Evolutionary conservation across 2,329 filamentous ascomycete species (phyloP), one percentile per base, ranked within the genome.

Genomic region (Verticillium klebahnii): DNA sequence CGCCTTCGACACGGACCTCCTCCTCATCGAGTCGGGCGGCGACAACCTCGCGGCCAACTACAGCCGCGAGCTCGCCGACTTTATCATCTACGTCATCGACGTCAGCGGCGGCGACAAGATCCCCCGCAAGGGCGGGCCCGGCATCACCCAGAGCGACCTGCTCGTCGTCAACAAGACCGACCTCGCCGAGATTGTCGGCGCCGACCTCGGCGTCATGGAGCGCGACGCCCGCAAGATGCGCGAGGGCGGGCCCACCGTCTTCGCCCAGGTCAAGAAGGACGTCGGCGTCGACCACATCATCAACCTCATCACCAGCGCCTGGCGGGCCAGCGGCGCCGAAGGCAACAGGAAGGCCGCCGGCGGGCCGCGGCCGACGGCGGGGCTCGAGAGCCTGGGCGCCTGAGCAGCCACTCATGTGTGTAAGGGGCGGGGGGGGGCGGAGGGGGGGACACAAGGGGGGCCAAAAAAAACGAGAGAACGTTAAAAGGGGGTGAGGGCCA

Each of bases 41-140:
- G 95, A 99, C 75, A 99, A 99, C 75, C 85, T 99, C 1, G 95
- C 95, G 0, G 95, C 95, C 4, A 99, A 99, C 81, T 99, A 99
- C 83, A 91, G 87, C 61, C 85, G 95, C 62, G 95, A 99, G 78
- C 82, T 99, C 67, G 95, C 95, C 1, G 95, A 99, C 76, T 99
- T 91, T 75, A 99, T 99, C 77, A 89, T 99, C 77, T 99, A 99
- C 75, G 95, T 99, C 34, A 98, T 99, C 69, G 95, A 99, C 76
- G 95, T 99, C 19, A 91, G 89, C 61, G 95, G 95, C 25, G 95
- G 95, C 14, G 95, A 99, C 77, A 99, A 99, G 84, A 89, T 99
- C 58, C 95, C 95, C 0, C 80, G 95, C 32, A 99, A 99, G 80
- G 95, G 95, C 32, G 95, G 95, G 0, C 95, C 95, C 0, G 95